Base-by-base conservation (phyloP, 1,284 basidiomycete genomes). In the Phlebopus sp. region DNA sequence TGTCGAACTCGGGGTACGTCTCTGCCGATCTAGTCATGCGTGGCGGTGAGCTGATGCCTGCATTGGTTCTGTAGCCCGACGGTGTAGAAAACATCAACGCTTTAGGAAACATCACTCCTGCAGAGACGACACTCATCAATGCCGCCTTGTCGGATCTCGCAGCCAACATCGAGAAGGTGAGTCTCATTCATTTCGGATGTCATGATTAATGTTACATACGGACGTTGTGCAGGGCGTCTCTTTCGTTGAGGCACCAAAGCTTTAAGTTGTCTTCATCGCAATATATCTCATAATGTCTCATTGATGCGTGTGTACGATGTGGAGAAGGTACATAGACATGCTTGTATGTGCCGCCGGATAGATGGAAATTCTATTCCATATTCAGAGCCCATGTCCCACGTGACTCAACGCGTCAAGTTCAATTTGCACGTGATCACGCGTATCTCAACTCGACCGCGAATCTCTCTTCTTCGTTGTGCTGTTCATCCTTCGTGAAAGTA, bases 61-160 rank as follows among this genome's bases (percentile, higher is more conserved):
- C 55, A 44, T 35, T 25, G 19, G 25, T 35, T 49, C 42, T 19
- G 46, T 53, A 91, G 87, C 68, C 78, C 49, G 80, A 85, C 52
- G 94, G 94, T 68, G 88, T 96, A 50, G 77, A 77, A 59, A 89
- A 82, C 71, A 94, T 97, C 68, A 70, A 80, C 62, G 68, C 82
- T 31, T 77, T 97, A 38, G 94, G 93, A 19, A 74, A 75, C 44
- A 69, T 94, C 58, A 83, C 84, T 19, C 77, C 77, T 2, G 78
- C 76, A 51, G 94, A 97, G 78, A 67, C 85, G 65, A 71, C 67
- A 42, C 83, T 97, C 54, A 67, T 97, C 66, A 73, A 81, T 55
- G 87, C 84, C 55, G 91, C 90, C 46, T 66, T 95, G 45, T 88
- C 90, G 21, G 92, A 95, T 67, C 78, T 96, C 45, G 65, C 68